Base-by-base conservation (phyloP, 2,329 filamentous ascomycete species). In the Exophiala dermatitidis region DNA sequence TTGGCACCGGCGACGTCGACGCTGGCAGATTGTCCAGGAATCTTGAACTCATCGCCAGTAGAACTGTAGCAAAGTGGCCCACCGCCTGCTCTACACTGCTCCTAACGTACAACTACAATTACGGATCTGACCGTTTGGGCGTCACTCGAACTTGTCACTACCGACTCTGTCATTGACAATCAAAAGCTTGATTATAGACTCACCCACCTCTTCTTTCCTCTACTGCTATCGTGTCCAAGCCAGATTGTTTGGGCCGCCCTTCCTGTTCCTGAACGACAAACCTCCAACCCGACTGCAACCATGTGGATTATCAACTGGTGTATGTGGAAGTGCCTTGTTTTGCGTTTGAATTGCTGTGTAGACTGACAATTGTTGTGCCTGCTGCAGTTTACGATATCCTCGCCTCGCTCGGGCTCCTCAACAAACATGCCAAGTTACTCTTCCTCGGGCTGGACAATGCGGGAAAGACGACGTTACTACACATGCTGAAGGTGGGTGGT, bases 261-360 rank as follows among this genome's bases (percentile, higher is more conserved):
- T 45, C 10, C 26, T 6, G 12, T 38, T 19, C 31, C 28, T 46
- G n/a, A 8, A 38, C 36, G 29, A 33, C 30, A 8, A 30, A n/a
- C 10, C 12, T 34, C 12, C 38, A 29, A 19, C 19, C 19, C 49
- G 28, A 43, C 40, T 37, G 49, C 46, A 46, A 48, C 38, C 28
- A 95, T 95, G 90, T 95, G 88, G 88, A 86, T 95, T 72, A 75
- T 95, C 70, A 90, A 91, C 81, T 95, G 90, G 89, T 94, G 88
- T 94, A 89, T 64, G 76, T 73, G 46, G 44, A 6, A 6, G 6
- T 34, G 5, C 5, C 33, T 6, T 34, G 10, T 34, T 34, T 34
- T 10, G 10, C 33, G 5, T 10, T 34, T 34, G 33, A 38, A 12
- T 41, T 28, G 12, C 5, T 4, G 5, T 26, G 38, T 3, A 7